Conservation (phyloP, 2,329 filamentous ascomycete species). For the Neoscytalidium dimidiatum region DNA sequence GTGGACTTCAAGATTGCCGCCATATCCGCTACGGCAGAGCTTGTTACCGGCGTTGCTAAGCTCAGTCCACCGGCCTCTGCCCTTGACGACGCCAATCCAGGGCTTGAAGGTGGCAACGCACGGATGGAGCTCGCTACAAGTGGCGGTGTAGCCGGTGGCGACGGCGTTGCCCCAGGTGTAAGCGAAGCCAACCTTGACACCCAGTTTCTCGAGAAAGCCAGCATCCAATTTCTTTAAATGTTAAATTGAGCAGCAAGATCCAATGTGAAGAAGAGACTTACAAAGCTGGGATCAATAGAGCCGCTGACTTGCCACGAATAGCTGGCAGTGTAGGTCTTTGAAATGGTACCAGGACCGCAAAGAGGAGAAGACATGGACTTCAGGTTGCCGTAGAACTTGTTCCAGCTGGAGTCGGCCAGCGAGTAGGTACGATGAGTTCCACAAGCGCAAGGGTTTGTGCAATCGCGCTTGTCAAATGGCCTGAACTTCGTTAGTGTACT, state of each 20-base stretch:
- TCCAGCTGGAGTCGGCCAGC: not conserved
- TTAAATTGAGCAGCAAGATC: not conserved
- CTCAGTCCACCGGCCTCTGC: not conserved
- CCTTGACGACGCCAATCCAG: not conserved
- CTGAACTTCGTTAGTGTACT: not conserved
- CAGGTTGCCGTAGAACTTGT: not conserved
- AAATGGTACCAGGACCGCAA: not conserved
- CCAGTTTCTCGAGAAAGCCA: not conserved
- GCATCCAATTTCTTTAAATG: not conserved
- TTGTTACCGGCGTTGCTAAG: not conserved
- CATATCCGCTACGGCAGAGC: not conserved
- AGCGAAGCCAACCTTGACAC: not conserved
- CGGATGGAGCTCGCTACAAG: not conserved
- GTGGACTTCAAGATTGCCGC: not conserved
- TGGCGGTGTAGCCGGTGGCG: not conserved
- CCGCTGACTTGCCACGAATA: not conserved
- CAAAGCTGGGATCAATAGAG: not conserved
- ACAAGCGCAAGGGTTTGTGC: not conserved
- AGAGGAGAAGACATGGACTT: not conserved
- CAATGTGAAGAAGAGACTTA: not conserved
- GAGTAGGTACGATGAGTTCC: not conserved
- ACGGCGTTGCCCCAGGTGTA: not conserved
- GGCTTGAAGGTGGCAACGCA: not conserved
- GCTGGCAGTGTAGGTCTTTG: not conserved
- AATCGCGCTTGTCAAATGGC: not conserved